A percentile compares a stretch with the other conserved stretches of the same genome.
These are phyloP conservation scores for Colletotrichum sp. DNA, from an alignment of 2,329 filamentous ascomycete species.

Conservation along the genomic window DNA sequence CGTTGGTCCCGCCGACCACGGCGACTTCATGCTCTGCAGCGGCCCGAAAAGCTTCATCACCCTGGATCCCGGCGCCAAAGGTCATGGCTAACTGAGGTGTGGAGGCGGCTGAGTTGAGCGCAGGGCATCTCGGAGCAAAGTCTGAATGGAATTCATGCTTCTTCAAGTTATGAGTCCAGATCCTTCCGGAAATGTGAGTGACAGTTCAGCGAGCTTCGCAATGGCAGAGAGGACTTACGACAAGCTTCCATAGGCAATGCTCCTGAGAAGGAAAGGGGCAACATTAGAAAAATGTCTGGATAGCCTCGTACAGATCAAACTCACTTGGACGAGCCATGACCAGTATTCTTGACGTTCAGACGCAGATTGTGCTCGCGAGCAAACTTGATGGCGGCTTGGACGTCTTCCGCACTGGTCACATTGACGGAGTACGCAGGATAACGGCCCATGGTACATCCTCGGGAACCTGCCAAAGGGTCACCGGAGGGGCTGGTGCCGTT, in stretches of 20 bases:
- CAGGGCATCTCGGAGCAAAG: neutral
- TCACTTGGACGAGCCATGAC: constrained; percentile 21
- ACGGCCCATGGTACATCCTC: constrained; percentile 16
- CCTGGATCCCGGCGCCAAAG: constrained; percentile 10
- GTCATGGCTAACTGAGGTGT: constrained; percentile 25
- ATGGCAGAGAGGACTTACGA: neutral
- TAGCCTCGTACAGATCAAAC: neutral
- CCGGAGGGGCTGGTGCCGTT: constrained; percentile 32
- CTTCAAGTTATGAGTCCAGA: constrained; percentile 46
- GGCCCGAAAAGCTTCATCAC: neutral
- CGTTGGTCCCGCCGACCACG: constrained; percentile 44
- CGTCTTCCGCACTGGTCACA: constrained; percentile 21
- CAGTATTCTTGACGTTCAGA: constrained; percentile 36
- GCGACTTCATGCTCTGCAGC: constrained; percentile 15
- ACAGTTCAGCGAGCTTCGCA: fast-evolving
- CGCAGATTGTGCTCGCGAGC: constrained; percentile 38
- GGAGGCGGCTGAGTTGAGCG: neutral
- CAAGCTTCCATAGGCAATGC: neutral
- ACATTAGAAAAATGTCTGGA: neutral
- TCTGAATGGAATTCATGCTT: neutral
- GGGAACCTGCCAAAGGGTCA: constrained; percentile 21
- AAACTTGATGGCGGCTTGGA: constrained; percentile 34
- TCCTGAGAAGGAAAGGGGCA: neutral
- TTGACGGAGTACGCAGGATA: constrained; percentile 29
- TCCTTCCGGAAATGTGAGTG: neutral